Conservation (phyloP, 1,284 basidiomycete genomes). For the Malassezia japonica region DNA sequence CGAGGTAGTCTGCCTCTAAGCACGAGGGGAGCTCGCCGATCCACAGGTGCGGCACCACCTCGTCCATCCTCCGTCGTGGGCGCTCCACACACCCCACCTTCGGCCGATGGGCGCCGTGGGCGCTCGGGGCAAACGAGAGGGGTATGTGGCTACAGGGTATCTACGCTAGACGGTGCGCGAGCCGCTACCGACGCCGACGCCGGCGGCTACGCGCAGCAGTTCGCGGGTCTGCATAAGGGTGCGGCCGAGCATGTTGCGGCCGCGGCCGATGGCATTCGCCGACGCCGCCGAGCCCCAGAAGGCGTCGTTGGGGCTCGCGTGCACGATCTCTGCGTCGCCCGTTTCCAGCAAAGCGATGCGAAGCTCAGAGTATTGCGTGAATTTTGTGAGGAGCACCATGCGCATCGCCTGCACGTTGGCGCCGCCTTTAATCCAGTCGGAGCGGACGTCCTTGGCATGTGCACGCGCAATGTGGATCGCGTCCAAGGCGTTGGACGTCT, state of each 20-base stretch:
- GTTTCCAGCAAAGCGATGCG: conserved; percentile 24
- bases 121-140: too few species aligned
- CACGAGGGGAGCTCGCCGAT: conserved; percentile 34
- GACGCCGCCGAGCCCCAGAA: conserved; percentile 29
- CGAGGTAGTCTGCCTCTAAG: conserved; percentile 30
- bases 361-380: conserved; percentile 23
- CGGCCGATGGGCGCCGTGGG: too few species aligned
- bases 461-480: conserved; percentile 27
- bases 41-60: conserved; percentile 37
- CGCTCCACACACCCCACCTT: too few species aligned
- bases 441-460: conserved; percentile 17
- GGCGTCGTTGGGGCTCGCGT: conserved; percentile 29
- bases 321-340: conserved; percentile 23
- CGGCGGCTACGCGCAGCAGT: conserved; percentile 16
- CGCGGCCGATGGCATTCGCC: conserved; percentile 8
- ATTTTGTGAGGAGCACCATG: conserved; percentile 30
- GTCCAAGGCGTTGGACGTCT: conserved; percentile 22
- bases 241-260: conserved; percentile 31
- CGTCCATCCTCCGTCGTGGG: too few species aligned
- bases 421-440: conserved; percentile 30
- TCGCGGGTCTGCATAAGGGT: conserved; percentile 26
- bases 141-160: background rate
- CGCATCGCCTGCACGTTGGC: conserved; percentile 32
- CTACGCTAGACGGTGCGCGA: conserved; percentile 26
- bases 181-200: conserved; percentile 26